Percentiles rank a stretch among this genome's conserved stretches.
These are phyloP conservation scores for Camelina hispida DNA, from an alignment of 345 rosid species.

Conservation along the genomic window DNA sequence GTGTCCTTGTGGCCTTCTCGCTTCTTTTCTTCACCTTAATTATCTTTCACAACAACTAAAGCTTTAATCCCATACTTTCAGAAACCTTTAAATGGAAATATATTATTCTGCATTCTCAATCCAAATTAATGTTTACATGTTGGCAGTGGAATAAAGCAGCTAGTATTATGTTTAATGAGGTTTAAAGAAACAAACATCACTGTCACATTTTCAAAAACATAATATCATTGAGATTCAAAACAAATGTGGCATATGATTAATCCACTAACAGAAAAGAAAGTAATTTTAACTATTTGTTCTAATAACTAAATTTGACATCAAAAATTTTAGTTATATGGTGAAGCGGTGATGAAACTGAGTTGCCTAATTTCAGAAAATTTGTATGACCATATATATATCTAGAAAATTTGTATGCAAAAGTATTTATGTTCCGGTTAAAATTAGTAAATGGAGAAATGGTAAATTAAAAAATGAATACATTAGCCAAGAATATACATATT, in stretches of 20 bases:
- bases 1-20: slow-evolving; percentile 41
- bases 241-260: background rate
- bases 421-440: background rate
- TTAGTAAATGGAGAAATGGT: background rate
- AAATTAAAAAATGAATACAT: background rate
- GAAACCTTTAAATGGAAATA: background rate
- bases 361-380: background rate
- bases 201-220: background rate
- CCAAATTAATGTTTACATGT: slow-evolving; percentile 4
- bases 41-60: slow-evolving; percentile 38
- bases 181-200: background rate
- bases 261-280: background rate
- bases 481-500: background rate
- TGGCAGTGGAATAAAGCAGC: background rate
- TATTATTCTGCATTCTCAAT: background rate
- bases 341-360: background rate
- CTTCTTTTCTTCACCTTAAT: slow-evolving; percentile 41
- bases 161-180: background rate
- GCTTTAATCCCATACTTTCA: slow-evolving; percentile 23
- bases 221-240: background rate
- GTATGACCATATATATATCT: too few relatives aligned
- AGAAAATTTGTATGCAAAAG: background rate
- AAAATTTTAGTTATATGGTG: background rate
- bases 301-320: background rate
- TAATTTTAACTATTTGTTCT: background rate